Evolutionary conservation across 352 stramenopile species (phyloP), one percentile per base, ranked within the genome.

Genomic region (Peronospora belbahrii): DNA sequence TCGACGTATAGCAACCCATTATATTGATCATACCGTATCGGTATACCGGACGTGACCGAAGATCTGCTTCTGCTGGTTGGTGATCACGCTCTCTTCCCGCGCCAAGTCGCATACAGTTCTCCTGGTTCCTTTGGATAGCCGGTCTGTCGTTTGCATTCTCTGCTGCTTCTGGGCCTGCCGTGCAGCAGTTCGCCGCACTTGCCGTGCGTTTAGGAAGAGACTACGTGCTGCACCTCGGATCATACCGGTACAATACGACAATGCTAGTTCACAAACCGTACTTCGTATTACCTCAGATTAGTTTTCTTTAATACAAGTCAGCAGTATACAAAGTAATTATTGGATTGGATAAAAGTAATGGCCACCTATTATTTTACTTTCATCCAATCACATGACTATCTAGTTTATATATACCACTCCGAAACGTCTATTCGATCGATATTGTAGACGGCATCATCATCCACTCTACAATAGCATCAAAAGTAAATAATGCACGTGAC

Each of bases 191-290:
- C 75, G 70, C 19, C 73, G 48, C 17, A 74, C 52, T 49, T 83
- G 70, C 15, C 75, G 70, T 24, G 70, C 51, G 52, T 66, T 85
- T 42, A 65, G 65, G 62, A 82, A 81, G 30, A 71, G 47, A 5
- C 57, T 57, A 34, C 70, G 65, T 18, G 61, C 60, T 19, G 66
- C 57, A 17, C 62, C 55, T 59, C 61, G 59, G 30, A 88, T 70
- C 75, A 88, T 87, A 27, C 23, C 42, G 15, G 2, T 22, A 18
- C 25, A 13, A 4, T 2, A 28, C 7, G 23, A 27, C 23, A 27
- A 27, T 27, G 23, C n/a, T n/a, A n/a, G n/a, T n/a, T n/a, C n/a
- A n/a, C n/a, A n/a, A n/a, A n/a, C n/a, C n/a, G n/a, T n/a, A n/a
- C n/a, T n/a, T n/a, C n/a, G n/a, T n/a, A n/a, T n/a, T n/a, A n/a